phyloP scores from a whole-genome alignment of 768 basidiomycete species.

The Mycena olivaceomarginata region DNA sequence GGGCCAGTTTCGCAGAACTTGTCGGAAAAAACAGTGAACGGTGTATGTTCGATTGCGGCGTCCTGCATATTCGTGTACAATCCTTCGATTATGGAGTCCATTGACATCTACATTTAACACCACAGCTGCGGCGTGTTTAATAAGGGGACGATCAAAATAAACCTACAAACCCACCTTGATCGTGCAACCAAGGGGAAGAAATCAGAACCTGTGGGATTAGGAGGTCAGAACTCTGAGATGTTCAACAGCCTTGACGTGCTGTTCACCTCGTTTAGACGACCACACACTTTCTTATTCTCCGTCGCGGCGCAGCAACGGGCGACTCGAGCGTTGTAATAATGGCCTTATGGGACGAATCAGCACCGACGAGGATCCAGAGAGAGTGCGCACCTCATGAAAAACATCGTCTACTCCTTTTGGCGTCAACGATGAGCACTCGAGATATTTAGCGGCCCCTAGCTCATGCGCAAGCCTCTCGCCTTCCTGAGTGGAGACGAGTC shows the following conservation, averaged over 20 bases:
- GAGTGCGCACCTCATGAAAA: conserved; percentile 68
- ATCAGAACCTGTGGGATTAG: too few species aligned
- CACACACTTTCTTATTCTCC: conserved; percentile 78
- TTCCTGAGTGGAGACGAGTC: conserved; percentile 90
- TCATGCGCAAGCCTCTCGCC: conserved; percentile 79
- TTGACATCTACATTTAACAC: too few species aligned
- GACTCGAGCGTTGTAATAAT: conserved; percentile 99
- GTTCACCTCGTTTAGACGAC: conserved; percentile 71
- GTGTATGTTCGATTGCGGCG: too few species aligned
- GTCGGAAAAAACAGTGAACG: too few species aligned
- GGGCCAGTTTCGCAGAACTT: not conserved
- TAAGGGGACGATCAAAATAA: too few species aligned
- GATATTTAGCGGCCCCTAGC: conserved; percentile 90
- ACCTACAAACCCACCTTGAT: too few species aligned
- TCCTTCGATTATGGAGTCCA: too few species aligned
- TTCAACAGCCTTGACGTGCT: too few species aligned
- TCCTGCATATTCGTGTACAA: too few species aligned
- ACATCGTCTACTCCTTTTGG: conserved; percentile 71
- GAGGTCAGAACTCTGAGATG: too few species aligned
- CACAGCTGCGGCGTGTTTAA: too few species aligned
- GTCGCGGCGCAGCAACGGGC: conserved; percentile 82
- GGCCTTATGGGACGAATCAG: conserved; percentile 72
- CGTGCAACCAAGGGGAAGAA: too few species aligned
- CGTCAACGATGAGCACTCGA: not conserved
- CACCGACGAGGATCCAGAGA: not conserved